Evolutionary conservation across 257 asterid species (phyloP).

Genomic region (Ocimum tenuiflorum): DNA sequence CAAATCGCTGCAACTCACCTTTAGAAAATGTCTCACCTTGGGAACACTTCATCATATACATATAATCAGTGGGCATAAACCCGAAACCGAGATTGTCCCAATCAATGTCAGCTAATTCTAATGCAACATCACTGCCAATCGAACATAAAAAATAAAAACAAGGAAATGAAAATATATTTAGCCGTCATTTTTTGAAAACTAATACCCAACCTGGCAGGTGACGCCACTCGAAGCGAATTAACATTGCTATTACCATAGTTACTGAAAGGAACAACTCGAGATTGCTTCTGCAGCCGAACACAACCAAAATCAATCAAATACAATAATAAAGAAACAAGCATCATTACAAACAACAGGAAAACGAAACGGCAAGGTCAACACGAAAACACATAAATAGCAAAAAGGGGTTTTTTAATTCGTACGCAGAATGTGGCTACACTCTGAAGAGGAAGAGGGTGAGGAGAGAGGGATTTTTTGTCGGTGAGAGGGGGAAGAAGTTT

Average conservation of each 20-base stretch:
- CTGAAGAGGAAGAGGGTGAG: constrained; percentile 32
- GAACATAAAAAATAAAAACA: constrained; percentile 1
- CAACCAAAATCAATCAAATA: not conserved
- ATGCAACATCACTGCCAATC: constrained; percentile 41
- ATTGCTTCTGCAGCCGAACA: constrained; percentile 34
- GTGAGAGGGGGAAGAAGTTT: constrained; percentile 29
- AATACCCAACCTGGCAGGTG: constrained; percentile 36
- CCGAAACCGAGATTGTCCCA: constrained; percentile 93
- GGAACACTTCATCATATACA: constrained; percentile 82
- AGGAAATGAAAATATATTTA: not conserved
- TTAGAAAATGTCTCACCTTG: constrained; percentile 54
- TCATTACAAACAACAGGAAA: not conserved
- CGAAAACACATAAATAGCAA: not conserved
- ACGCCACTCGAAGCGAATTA: constrained; percentile 40
- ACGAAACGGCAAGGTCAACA: not conserved
- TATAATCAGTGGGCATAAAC: constrained; percentile 70
- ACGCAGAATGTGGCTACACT: constrained; percentile 1
- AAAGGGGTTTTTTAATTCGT: not conserved
- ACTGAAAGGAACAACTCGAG: constrained; percentile 29
- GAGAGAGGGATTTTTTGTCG: constrained; percentile 17
- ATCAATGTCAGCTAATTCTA: constrained; percentile 61
- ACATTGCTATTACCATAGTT: constrained; percentile 19
- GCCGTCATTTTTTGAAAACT: not conserved
- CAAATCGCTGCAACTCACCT: constrained; percentile 75
- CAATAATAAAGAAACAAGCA: not conserved